Base-by-base conservation (phyloP, 352 stramenopile species). In the Globisporangium parvum region DNA sequence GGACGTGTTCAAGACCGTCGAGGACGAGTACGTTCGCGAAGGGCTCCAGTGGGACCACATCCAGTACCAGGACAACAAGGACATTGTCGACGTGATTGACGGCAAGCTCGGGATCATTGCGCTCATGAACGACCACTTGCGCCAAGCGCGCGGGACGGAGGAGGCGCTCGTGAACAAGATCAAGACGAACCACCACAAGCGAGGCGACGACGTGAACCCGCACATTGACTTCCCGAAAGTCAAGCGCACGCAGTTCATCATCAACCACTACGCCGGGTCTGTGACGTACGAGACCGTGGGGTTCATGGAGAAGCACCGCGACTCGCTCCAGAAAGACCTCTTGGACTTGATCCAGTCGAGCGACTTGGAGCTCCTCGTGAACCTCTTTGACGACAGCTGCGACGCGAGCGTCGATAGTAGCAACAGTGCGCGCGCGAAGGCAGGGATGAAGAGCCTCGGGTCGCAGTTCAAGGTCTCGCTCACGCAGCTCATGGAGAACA, bases 1-100 rank as follows among this genome's bases (percentile, higher is more conserved):
- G 23, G 87, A 94, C 59, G 96, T 98, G 52, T 98, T 98, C 77
- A 98, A 98, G 73, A 87, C 96, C 37, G 96, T 99, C 53, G 96
- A 99, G 71, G 96, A 98, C 54, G 96, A 99, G 73, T 99, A 99
- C 72, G 85, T 98, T 56, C 77, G 87, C 12, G 97, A 99, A 81
- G 93, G 92, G 0, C 97, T 99, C 60, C 80, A 97, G 62, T 99
- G 95, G 96, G 95, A 96, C 59, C 98, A 98, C 71, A 99, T 99
- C 62, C 80, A 97, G 59, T 99, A 98, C 66, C 95, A 97, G 42
- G 96, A 99, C 63, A 99, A 99, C 77, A 93, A 98, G 61, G 96
- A 98, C 60, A 98, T 98, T 59, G 78, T 99, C 12, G 93, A 98
- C 52, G 78, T 98, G 23, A 98, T 99, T 57, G 94, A 98, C 50